Percentiles rank a stretch among this genome's conserved stretches.
phyloP scores from a whole-genome alignment of 148 eudicot species.

The Vaccinium myrtillus region DNA sequence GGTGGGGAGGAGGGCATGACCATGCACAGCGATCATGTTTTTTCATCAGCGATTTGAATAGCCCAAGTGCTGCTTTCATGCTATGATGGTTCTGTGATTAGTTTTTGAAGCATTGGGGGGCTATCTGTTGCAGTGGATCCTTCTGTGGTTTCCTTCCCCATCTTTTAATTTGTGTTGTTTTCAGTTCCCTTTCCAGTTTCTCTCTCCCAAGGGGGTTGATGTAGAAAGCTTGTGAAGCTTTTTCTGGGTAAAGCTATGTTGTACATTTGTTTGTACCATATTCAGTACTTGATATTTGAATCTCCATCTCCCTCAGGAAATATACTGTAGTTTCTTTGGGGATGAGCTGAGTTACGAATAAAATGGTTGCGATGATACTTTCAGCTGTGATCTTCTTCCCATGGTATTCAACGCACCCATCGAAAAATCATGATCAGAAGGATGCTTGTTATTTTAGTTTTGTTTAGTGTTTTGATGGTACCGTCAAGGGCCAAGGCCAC shows the following conservation, averaged over 20 bases:
- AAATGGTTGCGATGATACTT: not conserved
- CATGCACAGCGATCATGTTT: constrained; percentile 22
- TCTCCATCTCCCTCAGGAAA: not conserved
- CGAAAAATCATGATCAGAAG: not conserved
- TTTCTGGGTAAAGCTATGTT: not conserved
- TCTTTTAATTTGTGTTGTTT: constrained; percentile 24
- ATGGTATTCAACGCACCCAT: not conserved
- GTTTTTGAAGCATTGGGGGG: constrained; percentile 36
- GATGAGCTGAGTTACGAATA: not conserved
- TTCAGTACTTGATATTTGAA: not conserved
- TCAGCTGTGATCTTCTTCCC: not conserved
- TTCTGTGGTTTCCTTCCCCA: constrained; percentile 31
- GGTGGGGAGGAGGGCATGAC: not conserved
- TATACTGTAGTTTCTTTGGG: too few species aligned
- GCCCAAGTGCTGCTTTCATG: constrained; percentile 26
- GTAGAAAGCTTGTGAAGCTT: not conserved
- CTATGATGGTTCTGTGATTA: constrained; percentile 16
- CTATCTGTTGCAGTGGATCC: constrained; percentile 22
- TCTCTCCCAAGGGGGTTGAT: constrained; percentile 11
- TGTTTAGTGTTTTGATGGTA: not conserved
- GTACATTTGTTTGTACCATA: not conserved
- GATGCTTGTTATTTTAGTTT: not conserved
- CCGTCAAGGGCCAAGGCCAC: not conserved
- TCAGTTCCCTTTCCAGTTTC: not conserved
- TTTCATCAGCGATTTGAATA: constrained; percentile 30